These are phyloP conservation scores for Parasarocladium wereldwijsianum DNA, from an alignment of 2,329 filamentous ascomycete species.

Conservation along the genomic window DNA sequence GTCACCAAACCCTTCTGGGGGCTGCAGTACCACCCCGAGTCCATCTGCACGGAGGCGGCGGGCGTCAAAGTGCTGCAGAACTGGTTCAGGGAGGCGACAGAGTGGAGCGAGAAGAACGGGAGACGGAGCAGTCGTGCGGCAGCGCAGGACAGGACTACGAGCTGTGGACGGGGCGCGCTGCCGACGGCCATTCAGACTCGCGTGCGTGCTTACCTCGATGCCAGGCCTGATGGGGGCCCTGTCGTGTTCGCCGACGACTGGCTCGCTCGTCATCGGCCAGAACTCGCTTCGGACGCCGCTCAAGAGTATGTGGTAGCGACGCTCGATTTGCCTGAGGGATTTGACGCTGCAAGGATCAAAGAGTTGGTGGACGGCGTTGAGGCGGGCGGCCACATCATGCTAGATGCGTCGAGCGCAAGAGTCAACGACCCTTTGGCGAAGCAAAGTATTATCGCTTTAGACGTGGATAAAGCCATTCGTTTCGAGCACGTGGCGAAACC, in stretches of 20 bases:
- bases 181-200: conserved; percentile 1
- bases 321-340: conserved; percentile 27
- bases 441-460: conserved; percentile 61
- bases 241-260: conserved; percentile 5
- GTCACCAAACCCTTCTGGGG: conserved; percentile 62
- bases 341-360: conserved; percentile 38
- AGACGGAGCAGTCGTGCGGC: conserved; percentile 5
- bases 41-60: conserved; percentile 60
- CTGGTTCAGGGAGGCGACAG: conserved; percentile 56
- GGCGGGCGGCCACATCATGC: conserved; percentile 33
- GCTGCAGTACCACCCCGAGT: conserved; percentile 84
- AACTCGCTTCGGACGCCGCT: conserved; percentile 13
- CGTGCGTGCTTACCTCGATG: not conserved
- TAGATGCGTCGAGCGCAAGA: conserved; percentile 44
- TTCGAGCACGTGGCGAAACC: conserved; percentile 38
- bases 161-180: conserved; percentile 1
- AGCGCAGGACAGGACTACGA: not conserved
- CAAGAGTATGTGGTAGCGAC: conserved; percentile 23
- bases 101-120: conserved; percentile 36
- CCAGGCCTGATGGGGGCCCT: not conserved
- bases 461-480: conserved; percentile 39
- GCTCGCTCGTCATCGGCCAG: conserved; percentile 1
- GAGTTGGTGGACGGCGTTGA: conserved; percentile 32
- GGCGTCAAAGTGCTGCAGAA: conserved; percentile 52
- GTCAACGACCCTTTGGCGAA: conserved; percentile 28